Evolutionary conservation across 2,329 filamentous ascomycete genomes (phyloP), one percentile per base, ranked within the genome.

Genomic region (Fusarium oligoseptatum): DNA sequence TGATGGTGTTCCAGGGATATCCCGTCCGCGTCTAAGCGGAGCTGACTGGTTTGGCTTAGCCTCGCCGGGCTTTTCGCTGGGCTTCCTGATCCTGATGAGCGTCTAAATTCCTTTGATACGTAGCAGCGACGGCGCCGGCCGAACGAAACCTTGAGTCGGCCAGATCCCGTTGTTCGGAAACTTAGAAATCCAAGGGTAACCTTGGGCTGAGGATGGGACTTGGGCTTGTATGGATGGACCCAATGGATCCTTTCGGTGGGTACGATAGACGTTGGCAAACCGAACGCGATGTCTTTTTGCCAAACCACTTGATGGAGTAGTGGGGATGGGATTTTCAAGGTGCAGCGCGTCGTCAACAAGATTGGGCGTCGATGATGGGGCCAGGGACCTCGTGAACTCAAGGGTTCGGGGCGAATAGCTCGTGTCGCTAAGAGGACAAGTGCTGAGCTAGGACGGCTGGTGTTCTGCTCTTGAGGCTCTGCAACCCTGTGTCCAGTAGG

Each of bases 381-480:
- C 61, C 64, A 74, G 66, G 67, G 74, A 75, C 66, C 57, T 74
- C 58, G 57, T 66, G 72, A 72, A 70, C 71, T 58, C 64, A 64
- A 67, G 71, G 63, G 60, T 61, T 64, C 45, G 41, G 64, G 67
- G 69, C 63, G 52, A 62, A 70, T 55, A 66, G 68, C 52, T 66
- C 60, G 45, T 57, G 62, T 64, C 36, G 52, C 63, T 60, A 27
- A 64, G 55, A 43, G 64, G 39, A 55, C 67, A 62, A 71, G 60
- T 48, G 64, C 22, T 74, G 57, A 74, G 60, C 72, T 67, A 75
- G 62, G 69, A 67, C 60, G 14, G 60, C 75, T 41, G 57, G 63
- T 60, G 57, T 56, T 55, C 63, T 60, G 55, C n/a, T 68, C 55
- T 67, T 78, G 75, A 77, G 75, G 76, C 76, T 77, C 76, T 77